Evolutionary conservation across 768 basidiomycete genomes (phyloP).

Genomic region (Agaricus sinodeliciosus): DNA sequence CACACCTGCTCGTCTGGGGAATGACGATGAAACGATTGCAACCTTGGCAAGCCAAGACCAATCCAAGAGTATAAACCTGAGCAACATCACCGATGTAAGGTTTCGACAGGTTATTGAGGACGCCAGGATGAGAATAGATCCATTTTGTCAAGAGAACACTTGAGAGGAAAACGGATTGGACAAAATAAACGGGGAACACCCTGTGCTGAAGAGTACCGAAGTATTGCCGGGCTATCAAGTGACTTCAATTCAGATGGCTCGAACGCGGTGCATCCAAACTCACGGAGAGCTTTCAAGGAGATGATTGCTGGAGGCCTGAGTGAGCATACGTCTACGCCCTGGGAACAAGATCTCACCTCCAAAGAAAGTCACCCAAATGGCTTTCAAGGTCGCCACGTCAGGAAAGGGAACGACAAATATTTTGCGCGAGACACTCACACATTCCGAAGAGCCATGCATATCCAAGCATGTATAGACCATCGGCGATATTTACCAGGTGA

Average conservation of each 20-base stretch:
- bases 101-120: conserved; percentile 37
- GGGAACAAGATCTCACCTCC: conserved; percentile 34
- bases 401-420: background rate
- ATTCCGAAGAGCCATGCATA: conserved; percentile 64
- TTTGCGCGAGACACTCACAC: conserved; percentile 38
- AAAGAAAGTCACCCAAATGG: conserved; percentile 66
- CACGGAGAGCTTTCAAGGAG: conserved; percentile 53
- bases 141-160: conserved; percentile 49
- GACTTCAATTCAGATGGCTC: background rate
- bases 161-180: conserved; percentile 48
- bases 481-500: conserved; percentile 24
- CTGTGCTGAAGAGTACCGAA: conserved; percentile 71
- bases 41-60: conserved; percentile 41
- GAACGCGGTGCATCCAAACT: conserved; percentile 16
- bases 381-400: conserved; percentile 8
- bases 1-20: conserved; percentile 62
- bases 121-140: conserved; percentile 52
- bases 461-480: conserved; percentile 44
- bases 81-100: conserved; percentile 55
- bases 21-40: conserved; percentile 67
- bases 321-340: background rate
- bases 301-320: conserved; percentile 41
- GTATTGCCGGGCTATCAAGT: conserved; percentile 53
- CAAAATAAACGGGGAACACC: conserved; percentile 72
- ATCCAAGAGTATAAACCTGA: conserved; percentile 52